These are phyloP conservation scores for Lasiosphaeriaceae sp. DNA, from an alignment of 495 filamentous ascomycete species.

Conservation along the genomic window DNA sequence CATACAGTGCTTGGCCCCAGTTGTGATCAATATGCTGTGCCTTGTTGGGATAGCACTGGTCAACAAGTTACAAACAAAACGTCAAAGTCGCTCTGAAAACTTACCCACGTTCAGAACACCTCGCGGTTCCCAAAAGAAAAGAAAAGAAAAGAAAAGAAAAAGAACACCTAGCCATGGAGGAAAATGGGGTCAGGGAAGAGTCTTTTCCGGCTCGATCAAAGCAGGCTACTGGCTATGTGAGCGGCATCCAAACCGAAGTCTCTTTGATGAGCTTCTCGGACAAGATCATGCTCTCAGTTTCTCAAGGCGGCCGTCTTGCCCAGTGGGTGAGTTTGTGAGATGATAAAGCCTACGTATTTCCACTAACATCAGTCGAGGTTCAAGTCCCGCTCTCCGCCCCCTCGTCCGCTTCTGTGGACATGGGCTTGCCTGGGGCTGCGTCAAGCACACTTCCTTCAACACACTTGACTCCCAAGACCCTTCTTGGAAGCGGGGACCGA, in stretches of 20 bases:
- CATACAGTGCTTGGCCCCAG: no score
- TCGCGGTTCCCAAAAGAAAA: no score
- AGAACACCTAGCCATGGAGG: constrained; percentile 28
- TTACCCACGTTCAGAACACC: not conserved
- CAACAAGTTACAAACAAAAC: no score
- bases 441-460: constrained; percentile 65
- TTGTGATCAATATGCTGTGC: no score
- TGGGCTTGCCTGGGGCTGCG: constrained; percentile 49
- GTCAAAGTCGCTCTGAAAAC: constrained; percentile 53
- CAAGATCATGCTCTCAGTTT: constrained; percentile 87
- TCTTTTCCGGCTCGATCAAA: constrained; percentile 77
- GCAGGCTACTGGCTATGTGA: constrained; percentile 58
- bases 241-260: constrained; percentile 67
- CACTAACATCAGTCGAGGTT: constrained; percentile 49
- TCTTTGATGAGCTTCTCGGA: constrained; percentile 73
- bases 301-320: constrained; percentile 77
- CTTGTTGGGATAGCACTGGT: no score
- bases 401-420: constrained; percentile 55
- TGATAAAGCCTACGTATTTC: not conserved
- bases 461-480: constrained; percentile 79
- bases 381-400: constrained; percentile 78
- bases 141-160: no score
- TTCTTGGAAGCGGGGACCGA: constrained; percentile 72
- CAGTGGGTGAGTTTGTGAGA: constrained; percentile 77
- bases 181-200: constrained; percentile 24